phyloP scores from a whole-genome alignment of 176 grass and related monocot genomes.

The Miscanthus lutarioriparius region DNA sequence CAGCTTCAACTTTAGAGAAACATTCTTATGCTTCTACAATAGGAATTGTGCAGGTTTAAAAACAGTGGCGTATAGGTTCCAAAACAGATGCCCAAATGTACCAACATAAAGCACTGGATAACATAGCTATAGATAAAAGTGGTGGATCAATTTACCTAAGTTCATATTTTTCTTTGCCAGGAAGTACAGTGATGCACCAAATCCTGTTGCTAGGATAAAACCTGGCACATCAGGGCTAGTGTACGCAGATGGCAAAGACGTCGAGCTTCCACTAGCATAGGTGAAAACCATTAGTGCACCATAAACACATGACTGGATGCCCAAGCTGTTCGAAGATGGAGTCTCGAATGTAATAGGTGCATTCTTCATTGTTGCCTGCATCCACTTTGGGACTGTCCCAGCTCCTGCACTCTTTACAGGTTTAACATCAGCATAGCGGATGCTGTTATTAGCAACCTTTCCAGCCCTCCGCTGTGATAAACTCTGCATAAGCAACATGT shows the following conservation, averaged over 20 bases:
- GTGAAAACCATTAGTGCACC: constrained; percentile 87
- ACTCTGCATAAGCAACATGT: constrained; percentile 91
- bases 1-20: background rate
- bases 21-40: background rate
- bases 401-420: constrained; percentile 48
- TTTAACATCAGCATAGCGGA: constrained; percentile 97
- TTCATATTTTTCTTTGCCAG: constrained; percentile 89
- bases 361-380: constrained; percentile 74
- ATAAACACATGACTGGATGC: constrained; percentile 72
- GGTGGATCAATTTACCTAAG: constrained; percentile 57
- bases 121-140: background rate
- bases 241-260: constrained; percentile 61
- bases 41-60: background rate
- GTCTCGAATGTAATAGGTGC: constrained; percentile 63
- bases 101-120: background rate
- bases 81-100: background rate
- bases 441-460: constrained; percentile 77
- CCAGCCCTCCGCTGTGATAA: constrained; percentile 73
- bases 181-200: constrained; percentile 91
- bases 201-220: constrained; percentile 76
- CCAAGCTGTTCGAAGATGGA: constrained; percentile 65
- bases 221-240: constrained; percentile 72
- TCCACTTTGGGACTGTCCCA: constrained; percentile 60
- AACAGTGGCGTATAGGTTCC: background rate
- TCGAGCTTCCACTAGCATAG: constrained; percentile 73